Conservation (phyloP, 1,139 yeast species). For the Zhuliangozyma blackwelliae region DNA sequence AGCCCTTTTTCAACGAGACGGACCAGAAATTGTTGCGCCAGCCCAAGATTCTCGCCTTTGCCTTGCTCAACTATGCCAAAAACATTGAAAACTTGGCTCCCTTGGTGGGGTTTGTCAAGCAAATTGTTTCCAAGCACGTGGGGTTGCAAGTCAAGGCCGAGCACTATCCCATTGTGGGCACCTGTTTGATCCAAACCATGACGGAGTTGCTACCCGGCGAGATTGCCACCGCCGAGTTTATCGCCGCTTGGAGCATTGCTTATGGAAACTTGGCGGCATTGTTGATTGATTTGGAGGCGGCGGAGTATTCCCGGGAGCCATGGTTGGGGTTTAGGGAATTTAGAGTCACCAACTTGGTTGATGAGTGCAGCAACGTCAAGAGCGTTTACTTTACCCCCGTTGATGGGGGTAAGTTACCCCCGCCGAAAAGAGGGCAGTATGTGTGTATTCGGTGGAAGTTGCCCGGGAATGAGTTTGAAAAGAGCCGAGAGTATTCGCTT, state of each 20-base stretch:
- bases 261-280: conserved; percentile 61
- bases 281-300: conserved; percentile 53
- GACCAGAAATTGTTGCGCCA: conserved; percentile 56
- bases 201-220: conserved; percentile 51
- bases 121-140: conserved; percentile 63
- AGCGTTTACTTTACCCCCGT: conserved; percentile 50
- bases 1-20: conserved; percentile 55
- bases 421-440: conserved; percentile 57
- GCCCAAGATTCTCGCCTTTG: conserved; percentile 61
- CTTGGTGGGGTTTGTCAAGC: conserved; percentile 50
- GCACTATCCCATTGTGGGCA: conserved; percentile 65
- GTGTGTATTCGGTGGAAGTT: conserved; percentile 45
- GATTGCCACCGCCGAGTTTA: conserved; percentile 52
- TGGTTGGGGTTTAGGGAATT: conserved; percentile 60
- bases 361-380: conserved; percentile 46
- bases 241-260: conserved; percentile 65
- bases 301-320: conserved; percentile 38
- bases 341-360: conserved; percentile 35
- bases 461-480: conserved; percentile 27
- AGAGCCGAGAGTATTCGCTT: conserved; percentile 52
- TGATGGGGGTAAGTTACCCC: conserved; percentile 32
- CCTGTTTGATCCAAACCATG: conserved; percentile 50
- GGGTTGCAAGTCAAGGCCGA: conserved; percentile 59
- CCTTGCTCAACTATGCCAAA: conserved; percentile 59
- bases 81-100: conserved; percentile 58